Evolutionary conservation across 1,284 basidiomycete species (phyloP), one percentile per base, ranked within the genome.

Genomic region (Malassezia restricta): DNA sequence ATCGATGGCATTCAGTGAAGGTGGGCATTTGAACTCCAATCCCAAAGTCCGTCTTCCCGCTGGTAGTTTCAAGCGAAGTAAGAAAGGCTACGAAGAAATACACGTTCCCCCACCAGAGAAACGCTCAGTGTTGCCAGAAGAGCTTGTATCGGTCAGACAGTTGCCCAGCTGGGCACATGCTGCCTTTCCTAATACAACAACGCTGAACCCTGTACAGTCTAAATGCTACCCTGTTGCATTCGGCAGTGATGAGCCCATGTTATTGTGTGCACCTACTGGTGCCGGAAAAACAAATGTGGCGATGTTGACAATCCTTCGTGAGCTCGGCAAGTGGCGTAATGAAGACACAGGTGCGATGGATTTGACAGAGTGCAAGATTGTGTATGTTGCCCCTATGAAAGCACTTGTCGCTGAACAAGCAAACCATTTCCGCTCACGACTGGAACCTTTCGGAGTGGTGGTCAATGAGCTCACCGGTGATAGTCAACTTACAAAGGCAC

Each of bases 281-380:
- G 94, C 94, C 5, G 94, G 94, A 63, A 99, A 99, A 89, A 99
- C 94, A 30, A 99, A 99, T 66, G 94, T 96, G 28, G 94, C 94
- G 11, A 89, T 98, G 82, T 79, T 98, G 11, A 69, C 70, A 46
- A 69, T 72, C 27, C 61, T 72, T 40, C 58, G 61, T 51, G 70
- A 72, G 55, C 47, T 72, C 6, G 59, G 62, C 43, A 71, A 72
- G 47, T 68, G 63, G 63, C 62, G 70, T 15, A 82, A 94, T 67
- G 83, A 86, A 52, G 79, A 78, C 8, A 87, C 86, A 0, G 89
- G 88, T 43, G 73, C 77, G n/a, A 87, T 95, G 69, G 87, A 94
- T 69, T 79, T 90, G 31, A 83, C 86, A 62, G 78, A 85, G 0
- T 95, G 96, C 82, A 99, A 98, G 77, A 88, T 96, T 57, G 84